Conservation (phyloP, 192 early-diverging fungal genomes). For the Mycoemilia scoparia region DNA sequence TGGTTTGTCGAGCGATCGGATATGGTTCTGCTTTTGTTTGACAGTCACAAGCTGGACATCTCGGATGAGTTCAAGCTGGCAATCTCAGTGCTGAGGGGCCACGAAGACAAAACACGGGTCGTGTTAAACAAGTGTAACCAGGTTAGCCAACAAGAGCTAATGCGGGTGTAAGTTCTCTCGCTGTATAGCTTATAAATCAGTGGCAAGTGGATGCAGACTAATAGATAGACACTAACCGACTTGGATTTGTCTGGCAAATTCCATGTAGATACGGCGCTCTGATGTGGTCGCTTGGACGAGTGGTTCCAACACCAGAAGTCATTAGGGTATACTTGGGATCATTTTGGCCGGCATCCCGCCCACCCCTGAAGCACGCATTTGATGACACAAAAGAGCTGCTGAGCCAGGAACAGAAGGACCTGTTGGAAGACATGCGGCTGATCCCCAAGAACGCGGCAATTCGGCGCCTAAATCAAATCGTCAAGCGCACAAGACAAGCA, state of each 20-base stretch:
- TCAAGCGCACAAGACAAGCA: slow-evolving; percentile 62
- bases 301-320: slow-evolving; percentile 76
- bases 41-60: slow-evolving; percentile 79
- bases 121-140: slow-evolving; percentile 81
- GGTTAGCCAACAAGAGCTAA: slow-evolving; percentile 70
- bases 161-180: slow-evolving; percentile 47
- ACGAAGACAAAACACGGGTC: slow-evolving; percentile 73
- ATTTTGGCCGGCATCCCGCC: slow-evolving; percentile 50
- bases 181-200: too few species aligned
- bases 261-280: slow-evolving; percentile 70
- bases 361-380: slow-evolving; percentile 42
- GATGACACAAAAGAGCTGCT: slow-evolving; percentile 53
- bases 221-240: too few species aligned
- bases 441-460: slow-evolving; percentile 66
- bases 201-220: too few species aligned
- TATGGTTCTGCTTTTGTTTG: slow-evolving; percentile 70
- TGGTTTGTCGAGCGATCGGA: slow-evolving; percentile 80
- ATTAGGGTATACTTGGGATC: slow-evolving; percentile 67
- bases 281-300: slow-evolving; percentile 85
- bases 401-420: slow-evolving; percentile 54
- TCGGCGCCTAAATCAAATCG: slow-evolving; percentile 79
- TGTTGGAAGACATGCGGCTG: slow-evolving; percentile 50
- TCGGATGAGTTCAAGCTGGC: slow-evolving; percentile 74
- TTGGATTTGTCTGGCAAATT: not conserved
- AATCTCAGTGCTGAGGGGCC: slow-evolving; percentile 54